A percentile compares a stretch with the other conserved stretches of the same genome.
These are phyloP conservation scores for Nannochloropsis salina DNA, from an alignment of 108 stramenopile genomes.

Conservation along the genomic window DNA sequence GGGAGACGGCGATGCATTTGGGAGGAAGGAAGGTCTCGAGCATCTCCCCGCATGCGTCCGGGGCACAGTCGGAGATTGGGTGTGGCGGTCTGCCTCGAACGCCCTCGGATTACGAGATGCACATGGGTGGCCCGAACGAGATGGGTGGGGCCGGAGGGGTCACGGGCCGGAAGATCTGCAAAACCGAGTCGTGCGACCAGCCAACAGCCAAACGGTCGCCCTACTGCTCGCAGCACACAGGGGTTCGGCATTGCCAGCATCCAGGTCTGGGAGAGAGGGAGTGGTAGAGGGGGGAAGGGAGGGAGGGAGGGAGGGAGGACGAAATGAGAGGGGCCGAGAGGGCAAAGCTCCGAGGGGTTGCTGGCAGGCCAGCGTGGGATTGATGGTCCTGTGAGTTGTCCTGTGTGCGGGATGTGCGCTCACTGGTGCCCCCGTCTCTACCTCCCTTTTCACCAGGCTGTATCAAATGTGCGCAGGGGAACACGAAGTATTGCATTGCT, in stretches of 20 bases:
- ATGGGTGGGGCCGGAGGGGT: not conserved
- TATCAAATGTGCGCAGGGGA: slow-evolving; percentile 55
- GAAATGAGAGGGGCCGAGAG: not conserved
- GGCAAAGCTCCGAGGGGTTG: too few species aligned
- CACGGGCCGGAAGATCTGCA: slow-evolving; percentile 9
- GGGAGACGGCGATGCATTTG: not conserved
- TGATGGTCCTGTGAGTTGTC: too few species aligned
- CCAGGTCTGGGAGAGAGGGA: not conserved
- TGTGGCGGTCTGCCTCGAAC: not conserved
- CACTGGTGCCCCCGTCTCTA: not conserved
- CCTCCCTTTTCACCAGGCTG: slow-evolving; percentile 30
- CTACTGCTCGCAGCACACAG: slow-evolving; percentile 41
- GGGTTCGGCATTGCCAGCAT: slow-evolving; percentile 43
- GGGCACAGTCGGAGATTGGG: not conserved
- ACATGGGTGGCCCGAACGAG: not conserved
- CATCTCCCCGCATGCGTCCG: not conserved
- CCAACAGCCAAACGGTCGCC: slow-evolving; percentile 25
- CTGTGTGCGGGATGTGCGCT: not conserved
- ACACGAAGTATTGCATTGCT: slow-evolving; percentile 89
- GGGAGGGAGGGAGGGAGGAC: not conserved
- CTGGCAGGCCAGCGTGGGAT: too few species aligned
- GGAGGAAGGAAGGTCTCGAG: not conserved
- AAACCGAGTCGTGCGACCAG: slow-evolving; percentile 21
- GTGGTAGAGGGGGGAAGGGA: not conserved
- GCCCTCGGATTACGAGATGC: not conserved